Base-by-base conservation (phyloP, 2,329 filamentous ascomycete species). In the Stromatinia cepivora region DNA sequence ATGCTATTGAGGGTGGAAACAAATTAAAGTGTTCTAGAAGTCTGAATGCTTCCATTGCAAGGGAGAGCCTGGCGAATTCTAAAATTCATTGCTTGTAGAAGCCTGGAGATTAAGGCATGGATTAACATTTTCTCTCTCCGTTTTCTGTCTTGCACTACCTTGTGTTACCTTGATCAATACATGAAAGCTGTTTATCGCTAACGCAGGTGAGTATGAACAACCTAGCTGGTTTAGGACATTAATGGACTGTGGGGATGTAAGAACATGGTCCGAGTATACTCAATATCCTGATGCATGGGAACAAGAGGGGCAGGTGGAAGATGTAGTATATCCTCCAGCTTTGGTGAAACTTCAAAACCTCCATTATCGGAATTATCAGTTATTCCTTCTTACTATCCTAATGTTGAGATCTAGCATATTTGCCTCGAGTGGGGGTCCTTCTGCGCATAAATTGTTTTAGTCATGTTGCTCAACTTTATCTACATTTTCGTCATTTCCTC, bases 381-480 rank as follows among this genome's bases (percentile, higher is more conserved):
- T 39, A n/a, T 57, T 57, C n/a, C 22, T 39, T 57, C 8, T 39
- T 34, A n/a, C 22, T 6, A n/a, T 36, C 20, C 20, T 7, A 36
- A 13, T 36, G 9, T 25, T 50, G 45, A 28, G 45, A 25, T 63
- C 31, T 36, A 20, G 22, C 9, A 50, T 39, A 50, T 25, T 4
- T 20, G 22, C 31, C 50, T 13, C n/a, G n/a, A 50, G 45, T 63
- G 59, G 59, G 45, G 59, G 25, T 54, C 39, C 39, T 46, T 56
- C 15, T 8, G 6, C 11, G 28, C 20, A 63, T 28, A 9, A 42
- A 46, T 22, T 20, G 22, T 56, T 34, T n/a, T 46, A 13, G 25
- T 53, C 28, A 48, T 25, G 58, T 68, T 34, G 58, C 66, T 68
- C 58, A 48, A 42, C 66, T 48, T 68, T 48, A 67, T 65, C 62